phyloP scores from a whole-genome alignment of 176 grass and related monocot genomes.

The Canna indica region DNA sequence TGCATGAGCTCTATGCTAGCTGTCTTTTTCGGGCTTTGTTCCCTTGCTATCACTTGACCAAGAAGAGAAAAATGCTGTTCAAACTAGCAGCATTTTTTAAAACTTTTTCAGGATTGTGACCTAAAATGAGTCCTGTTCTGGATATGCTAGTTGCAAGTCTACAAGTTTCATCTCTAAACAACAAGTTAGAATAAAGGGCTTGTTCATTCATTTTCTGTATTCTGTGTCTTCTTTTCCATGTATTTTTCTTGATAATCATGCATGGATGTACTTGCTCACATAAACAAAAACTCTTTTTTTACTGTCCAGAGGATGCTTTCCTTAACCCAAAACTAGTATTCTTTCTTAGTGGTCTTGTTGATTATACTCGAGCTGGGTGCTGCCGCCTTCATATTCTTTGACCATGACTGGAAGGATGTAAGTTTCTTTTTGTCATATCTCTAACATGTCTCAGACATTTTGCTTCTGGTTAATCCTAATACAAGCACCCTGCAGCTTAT shows the following conservation, averaged over 20 bases:
- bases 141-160: too few species aligned
- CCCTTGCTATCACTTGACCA: too few species aligned
- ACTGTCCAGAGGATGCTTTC: constrained; percentile 19
- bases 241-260: too few species aligned
- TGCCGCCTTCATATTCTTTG: constrained; percentile 97
- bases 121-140: too few species aligned
- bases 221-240: neutral
- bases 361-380: constrained; percentile 64
- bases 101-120: too few species aligned
- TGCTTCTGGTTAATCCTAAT: constrained; percentile 7
- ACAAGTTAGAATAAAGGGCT: too few species aligned
- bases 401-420: constrained; percentile 98
- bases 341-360: constrained; percentile 73
- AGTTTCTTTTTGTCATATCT: constrained; percentile 21
- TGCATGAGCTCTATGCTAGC: too few species aligned
- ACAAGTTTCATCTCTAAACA: too few species aligned
- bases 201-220: neutral
- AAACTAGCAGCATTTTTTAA: too few species aligned
- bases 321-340: constrained; percentile 63
- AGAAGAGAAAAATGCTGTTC: too few species aligned
- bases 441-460: constrained; percentile 7
- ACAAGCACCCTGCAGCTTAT: constrained; percentile 46
- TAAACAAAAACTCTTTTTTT: neutral
- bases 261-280: too few species aligned
- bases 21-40: too few species aligned